phyloP scores from a whole-genome alignment of 345 rosid species.

The Mallotus nudiflorus region DNA sequence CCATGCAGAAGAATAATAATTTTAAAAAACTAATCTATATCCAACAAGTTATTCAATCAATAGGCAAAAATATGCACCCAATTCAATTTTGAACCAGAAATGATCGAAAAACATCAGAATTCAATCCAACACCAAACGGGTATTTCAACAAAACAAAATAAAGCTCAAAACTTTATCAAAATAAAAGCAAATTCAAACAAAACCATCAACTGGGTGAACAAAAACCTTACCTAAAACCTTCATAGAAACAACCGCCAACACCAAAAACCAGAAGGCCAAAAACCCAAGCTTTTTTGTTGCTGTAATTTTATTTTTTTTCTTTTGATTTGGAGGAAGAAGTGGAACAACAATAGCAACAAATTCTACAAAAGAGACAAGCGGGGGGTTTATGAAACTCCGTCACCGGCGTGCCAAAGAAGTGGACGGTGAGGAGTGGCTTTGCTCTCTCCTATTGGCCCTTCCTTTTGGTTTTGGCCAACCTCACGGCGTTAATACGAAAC shows the following conservation, averaged over 20 bases:
- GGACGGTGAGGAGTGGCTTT: slow-evolving; percentile 40
- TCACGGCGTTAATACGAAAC: slow-evolving; percentile 21
- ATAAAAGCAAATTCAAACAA: slow-evolving; percentile 12
- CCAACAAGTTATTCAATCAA: slow-evolving; percentile 13
- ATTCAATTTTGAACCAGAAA: slow-evolving; percentile 24
- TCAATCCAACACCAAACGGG: slow-evolving; percentile 4
- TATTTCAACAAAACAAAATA: background rate
- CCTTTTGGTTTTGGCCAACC: background rate
- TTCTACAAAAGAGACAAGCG: slow-evolving; percentile 12
- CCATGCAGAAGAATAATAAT: slow-evolving; percentile 13
- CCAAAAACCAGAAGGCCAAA: background rate
- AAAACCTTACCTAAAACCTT: slow-evolving; percentile 37
- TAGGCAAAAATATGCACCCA: slow-evolving; percentile 3
- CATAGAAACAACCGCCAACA: slow-evolving; percentile 23
- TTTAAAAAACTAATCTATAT: slow-evolving; percentile 24
- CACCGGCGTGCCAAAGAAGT: slow-evolving; percentile 39
- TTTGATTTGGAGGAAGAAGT: slow-evolving; percentile 14
- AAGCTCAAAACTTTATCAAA: slow-evolving; percentile 17
- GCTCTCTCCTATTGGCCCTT: slow-evolving; percentile 4
- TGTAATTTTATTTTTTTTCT: no score
- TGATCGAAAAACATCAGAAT: slow-evolving; percentile 15
- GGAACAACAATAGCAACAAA: slow-evolving; percentile 16
- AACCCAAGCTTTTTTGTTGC: slow-evolving; percentile 14
- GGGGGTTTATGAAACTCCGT: slow-evolving; percentile 19
- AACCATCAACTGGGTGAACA: slow-evolving; percentile 13